A percentile compares a stretch with the other conserved stretches of the same genome.
These are phyloP conservation scores for Colletotrichum salicis DNA, from an alignment of 2,329 filamentous ascomycete genomes.

Conservation along the genomic window DNA sequence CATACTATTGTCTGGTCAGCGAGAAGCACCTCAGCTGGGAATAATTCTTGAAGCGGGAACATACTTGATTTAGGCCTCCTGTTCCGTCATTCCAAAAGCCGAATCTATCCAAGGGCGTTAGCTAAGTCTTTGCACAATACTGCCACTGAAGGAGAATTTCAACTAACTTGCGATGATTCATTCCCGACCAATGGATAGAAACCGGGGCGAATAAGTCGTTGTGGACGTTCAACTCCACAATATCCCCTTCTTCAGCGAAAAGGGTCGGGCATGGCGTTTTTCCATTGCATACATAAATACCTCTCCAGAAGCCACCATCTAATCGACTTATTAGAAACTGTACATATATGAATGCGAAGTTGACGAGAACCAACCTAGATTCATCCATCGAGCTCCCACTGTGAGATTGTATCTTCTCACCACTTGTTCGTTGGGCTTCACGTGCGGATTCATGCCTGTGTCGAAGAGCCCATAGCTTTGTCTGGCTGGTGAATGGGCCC, in stretches of 20 bases:
- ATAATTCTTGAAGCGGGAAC: neutral
- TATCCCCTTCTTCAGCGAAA: conserved; percentile 13
- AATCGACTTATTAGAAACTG: neutral
- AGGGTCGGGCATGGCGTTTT: conserved; percentile 15
- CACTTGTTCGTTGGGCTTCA: neutral
- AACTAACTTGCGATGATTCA: conserved; percentile 14
- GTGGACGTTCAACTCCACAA: conserved; percentile 21
- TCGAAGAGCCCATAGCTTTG: too few relatives aligned
- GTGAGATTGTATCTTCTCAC: conserved; percentile 12
- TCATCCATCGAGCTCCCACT: conserved; percentile 16
- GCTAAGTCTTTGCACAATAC: neutral
- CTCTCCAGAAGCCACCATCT: conserved; percentile 25
- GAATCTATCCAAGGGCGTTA: neutral
- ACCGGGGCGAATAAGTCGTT: conserved; percentile 15
- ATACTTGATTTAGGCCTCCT: conserved; percentile 19
- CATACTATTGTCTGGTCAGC: neutral
- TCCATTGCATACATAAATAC: conserved; percentile 21
- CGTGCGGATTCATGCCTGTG: too few relatives aligned
- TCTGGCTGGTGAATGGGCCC: too few relatives aligned
- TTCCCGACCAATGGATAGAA: conserved; percentile 22
- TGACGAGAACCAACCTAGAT: neutral
- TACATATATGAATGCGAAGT: fast-evolving
- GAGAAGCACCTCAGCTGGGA: too few relatives aligned
- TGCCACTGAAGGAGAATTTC: fast-evolving
- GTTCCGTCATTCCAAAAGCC: conserved; percentile 24